A percentile compares a stretch with the other conserved stretches of the same genome.
phyloP scores from a whole-genome alignment of 2,329 filamentous ascomycete genomes.

The Paraconiothyrium brasiliense region DNA sequence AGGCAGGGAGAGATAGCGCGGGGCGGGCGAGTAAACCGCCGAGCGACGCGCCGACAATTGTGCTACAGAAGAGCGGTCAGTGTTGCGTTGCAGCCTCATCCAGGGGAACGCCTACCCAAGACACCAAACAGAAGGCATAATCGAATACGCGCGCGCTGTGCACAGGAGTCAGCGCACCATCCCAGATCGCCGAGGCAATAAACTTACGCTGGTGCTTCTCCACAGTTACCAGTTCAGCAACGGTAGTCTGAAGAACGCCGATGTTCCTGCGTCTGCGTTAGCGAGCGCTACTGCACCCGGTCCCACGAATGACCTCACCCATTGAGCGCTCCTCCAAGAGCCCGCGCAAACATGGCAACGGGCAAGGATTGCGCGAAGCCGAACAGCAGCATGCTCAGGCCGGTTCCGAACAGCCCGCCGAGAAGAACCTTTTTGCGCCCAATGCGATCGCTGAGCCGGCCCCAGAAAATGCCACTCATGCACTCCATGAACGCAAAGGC shows the following conservation, averaged over 20 bases:
- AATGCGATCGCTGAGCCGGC: constrained; percentile 87
- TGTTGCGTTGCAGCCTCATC: constrained; percentile 20
- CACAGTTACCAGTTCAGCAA: constrained; percentile 90
- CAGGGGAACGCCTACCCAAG: constrained; percentile 70
- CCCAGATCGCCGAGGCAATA: constrained; percentile 14
- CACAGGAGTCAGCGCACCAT: constrained; percentile 33
- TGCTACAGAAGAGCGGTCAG: constrained; percentile 62
- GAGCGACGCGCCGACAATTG: constrained; percentile 90
- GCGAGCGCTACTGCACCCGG: constrained; percentile 34
- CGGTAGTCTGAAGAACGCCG: constrained; percentile 92
- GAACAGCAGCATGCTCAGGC: constrained; percentile 90
- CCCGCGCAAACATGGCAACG: constrained; percentile 85
- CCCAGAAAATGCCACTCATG: constrained; percentile 91
- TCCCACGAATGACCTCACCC: constrained; percentile 68
- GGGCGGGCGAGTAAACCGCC: constrained; percentile 90
- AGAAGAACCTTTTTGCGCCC: constrained; percentile 93
- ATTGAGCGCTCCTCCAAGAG: constrained; percentile 89
- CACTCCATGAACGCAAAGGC: constrained; percentile 97
- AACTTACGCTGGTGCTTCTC: constrained; percentile 89
- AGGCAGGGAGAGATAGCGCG: constrained; percentile 78
- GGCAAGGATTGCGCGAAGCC: constrained; percentile 86
- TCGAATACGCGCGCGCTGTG: constrained; percentile 87
- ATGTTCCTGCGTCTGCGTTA: constrained; percentile 73
- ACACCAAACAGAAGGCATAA: constrained; percentile 99
- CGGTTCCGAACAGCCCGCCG: constrained; percentile 88